phyloP scores from a whole-genome alignment of 2,329 filamentous ascomycete genomes.

The Xylaria sp. region DNA sequence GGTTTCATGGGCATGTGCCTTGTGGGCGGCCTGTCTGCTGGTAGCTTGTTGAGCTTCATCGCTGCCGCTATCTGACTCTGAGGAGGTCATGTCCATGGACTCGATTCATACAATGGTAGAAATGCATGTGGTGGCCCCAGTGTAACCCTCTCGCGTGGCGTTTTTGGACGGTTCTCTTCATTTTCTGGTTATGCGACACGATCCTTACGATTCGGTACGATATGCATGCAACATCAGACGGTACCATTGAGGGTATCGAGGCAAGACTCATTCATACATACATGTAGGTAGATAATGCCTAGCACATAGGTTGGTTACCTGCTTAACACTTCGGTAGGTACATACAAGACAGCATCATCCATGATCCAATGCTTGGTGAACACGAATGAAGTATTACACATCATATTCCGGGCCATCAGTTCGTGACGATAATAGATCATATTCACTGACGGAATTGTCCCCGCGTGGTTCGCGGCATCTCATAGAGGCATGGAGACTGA shows the following conservation, averaged over 20 bases:
- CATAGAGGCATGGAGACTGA: not conserved
- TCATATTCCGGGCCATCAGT: not conserved
- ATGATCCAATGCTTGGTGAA: not conserved
- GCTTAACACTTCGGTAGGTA: not conserved
- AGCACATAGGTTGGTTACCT: not conserved
- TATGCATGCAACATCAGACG: not conserved
- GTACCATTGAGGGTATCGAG: not conserved
- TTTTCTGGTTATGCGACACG: not conserved
- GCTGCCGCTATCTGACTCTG: conserved; percentile 46
- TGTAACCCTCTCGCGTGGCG: conserved; percentile 6
- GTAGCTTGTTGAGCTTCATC: conserved; percentile 86
- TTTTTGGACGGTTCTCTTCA: not conserved
- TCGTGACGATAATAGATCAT: not conserved
- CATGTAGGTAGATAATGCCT: not conserved
- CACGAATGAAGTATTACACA: not conserved
- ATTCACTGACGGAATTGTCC: not conserved
- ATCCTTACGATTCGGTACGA: not conserved
- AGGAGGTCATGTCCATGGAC: conserved; percentile 12
- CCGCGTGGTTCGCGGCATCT: no score
- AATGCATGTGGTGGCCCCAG: conserved; percentile 15
- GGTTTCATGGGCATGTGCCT: conserved; percentile 91
- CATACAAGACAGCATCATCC: not conserved
- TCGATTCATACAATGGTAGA: conserved; percentile 1
- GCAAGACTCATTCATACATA: not conserved
- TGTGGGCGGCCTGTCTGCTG: conserved; percentile 74